Evolutionary conservation across 2,329 filamentous ascomycete species (phyloP), one percentile per base, ranked within the genome.

Genomic region (Venturia nashicola): DNA sequence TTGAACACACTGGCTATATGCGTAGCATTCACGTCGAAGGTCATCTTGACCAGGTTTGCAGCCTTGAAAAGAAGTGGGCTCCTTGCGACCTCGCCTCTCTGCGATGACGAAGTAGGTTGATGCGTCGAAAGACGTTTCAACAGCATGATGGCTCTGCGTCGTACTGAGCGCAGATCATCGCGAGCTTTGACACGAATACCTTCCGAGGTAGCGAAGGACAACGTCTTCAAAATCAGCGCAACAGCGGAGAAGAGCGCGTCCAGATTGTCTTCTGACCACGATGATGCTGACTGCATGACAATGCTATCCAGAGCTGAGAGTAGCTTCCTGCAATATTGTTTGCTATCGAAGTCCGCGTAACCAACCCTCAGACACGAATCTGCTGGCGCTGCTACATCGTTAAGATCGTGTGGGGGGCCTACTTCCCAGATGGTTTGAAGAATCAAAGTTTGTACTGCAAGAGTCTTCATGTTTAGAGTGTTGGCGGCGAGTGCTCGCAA

Each of bases 401-500:
- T n/a, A 48, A n/a, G 20, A 6, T 48, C 44, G 44, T 48, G 44
- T 61, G 67, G n/a, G 3, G 84, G 84, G 0, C 87, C 87, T 1
- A 76, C 78, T 66, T 89, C 81, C 0, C 81, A 66, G 0, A 79
- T 74, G 0, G 88, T 72, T 1, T 74, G 72, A 0, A 89, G 69
- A 0, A 87, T 67, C 42, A 64, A 7, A 0, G 73, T 65, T 42
- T 76, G 76, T 0, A 81, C 82, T 0, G 79, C 76, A 36, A 82
- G 77, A 0, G 77, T 79, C 39, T 81, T 83, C 66, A 88, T 83
- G 66, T 88, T 87, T 3, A 90, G 61, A 65, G 57, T 82, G 72
- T 80, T 77, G 0, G 79, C 77, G 0, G 76, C 81, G 3, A 85
- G 68, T 66, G 84, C 81, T 0, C 76, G 65, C 0, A 83, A 67